Evolutionary conservation across 139 green algal species (phyloP).

Genomic region (Haematococcus lacustris): DNA sequence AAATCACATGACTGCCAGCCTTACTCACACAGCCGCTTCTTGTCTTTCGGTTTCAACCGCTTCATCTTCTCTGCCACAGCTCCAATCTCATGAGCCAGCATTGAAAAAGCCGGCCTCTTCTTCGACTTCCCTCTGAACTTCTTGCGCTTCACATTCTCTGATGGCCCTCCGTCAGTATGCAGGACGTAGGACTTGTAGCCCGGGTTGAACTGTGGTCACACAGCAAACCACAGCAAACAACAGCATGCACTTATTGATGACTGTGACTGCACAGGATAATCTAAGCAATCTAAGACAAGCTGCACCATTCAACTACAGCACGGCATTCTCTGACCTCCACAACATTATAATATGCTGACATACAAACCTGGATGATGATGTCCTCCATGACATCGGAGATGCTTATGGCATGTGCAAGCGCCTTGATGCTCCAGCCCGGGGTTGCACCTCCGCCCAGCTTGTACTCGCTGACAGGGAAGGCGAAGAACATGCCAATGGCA

Average conservation of each 20-base stretch:
- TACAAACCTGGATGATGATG: slow-evolving; percentile 81
- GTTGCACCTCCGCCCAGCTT: slow-evolving; percentile 32
- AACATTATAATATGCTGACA: too few relatives aligned
- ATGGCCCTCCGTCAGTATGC: slow-evolving; percentile 65
- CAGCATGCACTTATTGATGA: too few relatives aligned
- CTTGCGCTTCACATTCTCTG: slow-evolving; percentile 50
- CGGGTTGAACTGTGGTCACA: slow-evolving; percentile 82
- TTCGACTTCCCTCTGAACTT: slow-evolving; percentile 40
- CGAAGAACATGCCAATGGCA: slow-evolving; percentile 69
- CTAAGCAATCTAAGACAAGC: too few relatives aligned
- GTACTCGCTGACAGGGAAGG: slow-evolving; percentile 86
- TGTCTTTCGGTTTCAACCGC: too few relatives aligned
- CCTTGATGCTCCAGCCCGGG: slow-evolving; percentile 21
- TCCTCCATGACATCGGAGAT: slow-evolving; percentile 84
- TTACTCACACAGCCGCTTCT: too few relatives aligned
- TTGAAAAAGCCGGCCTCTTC: slow-evolving; percentile 1
- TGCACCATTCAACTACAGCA: too few relatives aligned
- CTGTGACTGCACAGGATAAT: too few relatives aligned
- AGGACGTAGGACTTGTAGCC: slow-evolving; percentile 90
- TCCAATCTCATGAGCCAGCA: neutral
- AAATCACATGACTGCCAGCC: too few relatives aligned
- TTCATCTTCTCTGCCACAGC: neutral
- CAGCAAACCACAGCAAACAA: too few relatives aligned
- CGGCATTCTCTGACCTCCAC: too few relatives aligned
- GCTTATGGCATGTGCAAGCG: slow-evolving; percentile 74